phyloP scores from a whole-genome alignment of 2,329 filamentous ascomycete genomes.

The Diaporthe citri region DNA sequence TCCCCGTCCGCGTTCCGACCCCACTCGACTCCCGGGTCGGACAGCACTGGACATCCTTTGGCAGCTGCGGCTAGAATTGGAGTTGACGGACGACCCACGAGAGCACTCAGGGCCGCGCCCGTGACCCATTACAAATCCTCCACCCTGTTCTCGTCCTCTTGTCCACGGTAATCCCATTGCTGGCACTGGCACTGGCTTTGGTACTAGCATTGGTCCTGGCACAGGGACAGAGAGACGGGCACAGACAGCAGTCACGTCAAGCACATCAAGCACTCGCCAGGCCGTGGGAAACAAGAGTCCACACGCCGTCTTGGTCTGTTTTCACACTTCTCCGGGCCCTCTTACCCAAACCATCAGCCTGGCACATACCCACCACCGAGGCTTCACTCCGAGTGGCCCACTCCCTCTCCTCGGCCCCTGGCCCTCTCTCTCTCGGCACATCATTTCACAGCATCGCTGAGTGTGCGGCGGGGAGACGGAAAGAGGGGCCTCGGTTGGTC shows the following conservation, averaged over 20 bases:
- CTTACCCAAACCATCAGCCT: conserved; percentile 2
- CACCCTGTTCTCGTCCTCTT: background rate
- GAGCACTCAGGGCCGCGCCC: background rate
- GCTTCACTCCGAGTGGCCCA: conserved; percentile 16
- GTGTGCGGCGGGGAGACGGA: conserved; percentile 7
- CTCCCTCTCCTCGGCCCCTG: conserved; percentile 1
- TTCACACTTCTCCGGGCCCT: background rate
- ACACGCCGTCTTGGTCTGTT: background rate
- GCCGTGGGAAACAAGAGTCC: background rate
- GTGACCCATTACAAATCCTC: conserved; percentile 4
- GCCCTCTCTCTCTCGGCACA: background rate
- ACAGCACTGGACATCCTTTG: conserved; percentile 4
- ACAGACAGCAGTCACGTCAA: conserved; percentile 1
- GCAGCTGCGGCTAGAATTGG: background rate
- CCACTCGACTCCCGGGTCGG: conserved; percentile 13
- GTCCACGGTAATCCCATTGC: background rate
- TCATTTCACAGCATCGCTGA: conserved; percentile 17
- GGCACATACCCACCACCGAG: conserved; percentile 10
- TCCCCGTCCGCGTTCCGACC: conserved; percentile 19
- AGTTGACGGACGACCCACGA: background rate
- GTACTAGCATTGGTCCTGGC: background rate
- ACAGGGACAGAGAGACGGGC: background rate
- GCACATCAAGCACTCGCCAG: background rate
- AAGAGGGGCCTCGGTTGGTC: conserved; percentile 26
- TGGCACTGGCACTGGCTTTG: background rate